These are phyloP conservation scores for Coniferiporia sulphurascens DNA, from an alignment of 1,284 basidiomycete species.

Conservation along the genomic window DNA sequence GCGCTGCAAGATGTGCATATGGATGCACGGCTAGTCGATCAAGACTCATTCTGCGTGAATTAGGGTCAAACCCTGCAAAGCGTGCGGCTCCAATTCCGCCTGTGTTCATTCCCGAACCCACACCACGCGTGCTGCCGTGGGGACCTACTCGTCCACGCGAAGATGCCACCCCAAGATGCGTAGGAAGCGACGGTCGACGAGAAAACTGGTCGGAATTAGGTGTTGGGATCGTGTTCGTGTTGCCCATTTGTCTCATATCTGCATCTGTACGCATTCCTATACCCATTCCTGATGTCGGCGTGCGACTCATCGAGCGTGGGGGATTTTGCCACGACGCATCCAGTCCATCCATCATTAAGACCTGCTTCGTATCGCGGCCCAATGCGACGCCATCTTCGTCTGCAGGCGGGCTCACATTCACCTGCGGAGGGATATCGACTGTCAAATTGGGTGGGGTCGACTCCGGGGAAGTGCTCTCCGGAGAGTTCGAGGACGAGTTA, in stretches of 20 bases:
- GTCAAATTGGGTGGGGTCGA: conserved; percentile 33
- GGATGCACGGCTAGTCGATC: conserved; percentile 61
- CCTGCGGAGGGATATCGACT: conserved; percentile 25
- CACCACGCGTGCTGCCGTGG: background rate
- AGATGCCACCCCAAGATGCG: conserved; percentile 10
- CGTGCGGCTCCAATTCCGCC: background rate
- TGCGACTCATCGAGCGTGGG: conserved; percentile 10
- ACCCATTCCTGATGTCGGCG: conserved; percentile 8
- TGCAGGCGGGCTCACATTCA: conserved; percentile 4
- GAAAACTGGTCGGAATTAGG: background rate
- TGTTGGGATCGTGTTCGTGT: background rate
- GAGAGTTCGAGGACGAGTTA: conserved; percentile 20
- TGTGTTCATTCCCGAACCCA: background rate
- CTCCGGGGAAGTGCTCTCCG: conserved; percentile 33
- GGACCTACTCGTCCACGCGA: conserved; percentile 3
- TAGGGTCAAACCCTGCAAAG: conserved; percentile 16
- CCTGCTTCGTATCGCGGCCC: conserved; percentile 30
- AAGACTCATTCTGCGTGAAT: conserved; percentile 51
- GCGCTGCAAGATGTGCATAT: conserved; percentile 52
- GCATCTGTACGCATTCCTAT: background rate
- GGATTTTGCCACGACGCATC: conserved; percentile 8
- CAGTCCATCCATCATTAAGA: background rate
- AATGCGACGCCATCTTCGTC: conserved; percentile 13
- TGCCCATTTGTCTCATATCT: background rate
- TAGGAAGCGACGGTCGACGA: conserved; percentile 17